Evolutionary conservation across 352 stramenopile species (phyloP).

Genomic region (Phytophthora syringae): DNA sequence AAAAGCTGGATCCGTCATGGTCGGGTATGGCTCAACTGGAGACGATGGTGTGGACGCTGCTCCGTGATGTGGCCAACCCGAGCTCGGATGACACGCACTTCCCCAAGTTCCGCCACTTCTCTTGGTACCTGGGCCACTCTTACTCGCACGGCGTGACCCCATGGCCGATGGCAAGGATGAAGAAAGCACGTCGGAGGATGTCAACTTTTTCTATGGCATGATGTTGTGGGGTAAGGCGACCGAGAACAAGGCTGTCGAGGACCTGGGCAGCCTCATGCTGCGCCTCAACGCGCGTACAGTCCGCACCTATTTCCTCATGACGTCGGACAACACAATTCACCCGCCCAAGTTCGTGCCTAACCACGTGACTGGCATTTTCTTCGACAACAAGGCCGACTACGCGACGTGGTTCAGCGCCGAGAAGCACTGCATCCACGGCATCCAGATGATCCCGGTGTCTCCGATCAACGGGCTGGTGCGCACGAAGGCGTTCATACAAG

Average conservation of each 20-base stretch:
- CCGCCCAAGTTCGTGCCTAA: constrained; percentile 69
- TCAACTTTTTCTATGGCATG: too few relatives aligned
- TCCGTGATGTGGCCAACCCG: too few relatives aligned
- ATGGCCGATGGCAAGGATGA: too few relatives aligned
- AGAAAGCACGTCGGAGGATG: too few relatives aligned
- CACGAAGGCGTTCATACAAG: constrained; percentile 59
- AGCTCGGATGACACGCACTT: too few relatives aligned
- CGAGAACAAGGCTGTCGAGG: constrained; percentile 60
- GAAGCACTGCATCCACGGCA: constrained; percentile 77
- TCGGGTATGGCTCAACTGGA: too few relatives aligned
- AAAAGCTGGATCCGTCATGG: too few relatives aligned
- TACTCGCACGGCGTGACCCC: too few relatives aligned
- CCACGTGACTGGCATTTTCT: constrained; percentile 80
- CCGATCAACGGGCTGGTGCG: constrained; percentile 75
- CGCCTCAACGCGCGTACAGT: constrained; percentile 67
- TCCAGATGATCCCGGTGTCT: constrained; percentile 83
- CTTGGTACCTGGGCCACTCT: too few relatives aligned
- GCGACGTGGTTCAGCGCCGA: constrained; percentile 76
- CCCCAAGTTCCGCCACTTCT: too few relatives aligned
- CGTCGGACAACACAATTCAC: constrained; percentile 63
- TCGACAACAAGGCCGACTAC: constrained; percentile 81
- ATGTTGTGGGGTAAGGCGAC: too few relatives aligned
- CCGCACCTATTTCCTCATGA: constrained; percentile 77
- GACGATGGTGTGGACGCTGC: too few relatives aligned
- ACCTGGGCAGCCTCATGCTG: constrained; percentile 80